phyloP scores from a whole-genome alignment of 805 yeast species.

The Kodamaea sagamina region DNA sequence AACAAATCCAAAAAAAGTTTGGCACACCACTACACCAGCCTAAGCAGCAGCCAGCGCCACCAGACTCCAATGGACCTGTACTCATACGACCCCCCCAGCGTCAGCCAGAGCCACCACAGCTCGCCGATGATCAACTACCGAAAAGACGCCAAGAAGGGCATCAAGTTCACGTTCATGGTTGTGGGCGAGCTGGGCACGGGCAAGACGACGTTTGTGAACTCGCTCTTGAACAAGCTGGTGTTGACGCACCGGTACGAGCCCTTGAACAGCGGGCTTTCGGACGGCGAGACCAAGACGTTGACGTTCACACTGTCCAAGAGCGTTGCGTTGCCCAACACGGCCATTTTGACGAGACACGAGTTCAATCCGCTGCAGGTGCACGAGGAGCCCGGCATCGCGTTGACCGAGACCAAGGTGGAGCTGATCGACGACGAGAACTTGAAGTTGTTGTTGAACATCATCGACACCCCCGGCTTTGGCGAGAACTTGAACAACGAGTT shows the following conservation, averaged over 20 bases:
- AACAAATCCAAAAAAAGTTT: conserved; percentile 9
- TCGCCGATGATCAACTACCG: conserved; percentile 54
- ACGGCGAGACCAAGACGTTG: conserved; percentile 48
- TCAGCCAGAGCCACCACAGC: conserved; percentile 15
- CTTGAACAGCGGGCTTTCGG: conserved; percentile 1
- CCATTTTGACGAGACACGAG: conserved; percentile 53
- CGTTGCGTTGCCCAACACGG: conserved; percentile 55
- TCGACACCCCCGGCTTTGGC: conserved; percentile 78
- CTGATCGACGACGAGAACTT: conserved; percentile 60
- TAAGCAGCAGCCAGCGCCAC: background rate
- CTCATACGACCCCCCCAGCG: conserved; percentile 7
- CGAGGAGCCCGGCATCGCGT: conserved; percentile 74
- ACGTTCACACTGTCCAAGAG: conserved; percentile 59
- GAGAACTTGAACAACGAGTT: conserved; percentile 70
- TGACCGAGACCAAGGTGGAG: conserved; percentile 66
- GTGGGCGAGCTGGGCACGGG: conserved; percentile 79
- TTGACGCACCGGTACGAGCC: conserved; percentile 58
- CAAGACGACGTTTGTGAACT: conserved; percentile 72
- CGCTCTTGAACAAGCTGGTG: conserved; percentile 61
- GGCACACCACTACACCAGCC: conserved; percentile 3
- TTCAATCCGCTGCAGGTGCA: conserved; percentile 63
- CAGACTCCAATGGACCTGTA: conserved; percentile 7
- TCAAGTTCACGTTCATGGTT: conserved; percentile 71
- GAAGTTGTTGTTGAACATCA: conserved; percentile 56
- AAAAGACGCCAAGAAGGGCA: conserved; percentile 71